Evolutionary conservation across 345 rosid species (phyloP).

Genomic region (Bruguiera gymnorhiza): DNA sequence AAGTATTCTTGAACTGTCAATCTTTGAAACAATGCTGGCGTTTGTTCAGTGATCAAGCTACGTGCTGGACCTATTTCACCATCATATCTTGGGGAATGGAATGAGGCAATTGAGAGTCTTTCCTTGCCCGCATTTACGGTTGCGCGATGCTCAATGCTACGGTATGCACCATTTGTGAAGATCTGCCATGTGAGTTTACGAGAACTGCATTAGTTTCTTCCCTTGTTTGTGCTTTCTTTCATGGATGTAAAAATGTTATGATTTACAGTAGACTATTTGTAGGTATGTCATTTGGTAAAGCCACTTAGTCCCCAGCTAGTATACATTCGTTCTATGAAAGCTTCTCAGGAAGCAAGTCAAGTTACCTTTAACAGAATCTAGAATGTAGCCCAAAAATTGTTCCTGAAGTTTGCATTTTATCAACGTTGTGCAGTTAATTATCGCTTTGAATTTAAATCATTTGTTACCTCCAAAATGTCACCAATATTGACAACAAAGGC

Average conservation of each 20-base stretch:
- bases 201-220: not conserved
- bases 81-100: slow-evolving; percentile 10
- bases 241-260: no score
- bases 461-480: slow-evolving; percentile 28
- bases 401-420: no score
- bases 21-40: slow-evolving; percentile 24
- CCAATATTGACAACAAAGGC: slow-evolving; percentile 39
- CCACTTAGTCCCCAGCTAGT: no score
- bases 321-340: no score
- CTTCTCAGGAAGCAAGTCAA: no score
- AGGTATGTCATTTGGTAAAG: no score
- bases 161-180: slow-evolving; percentile 20
- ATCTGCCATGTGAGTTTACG: slow-evolving; percentile 11
- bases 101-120: slow-evolving; percentile 32
- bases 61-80: slow-evolving; percentile 15
- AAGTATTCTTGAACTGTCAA: slow-evolving; percentile 6
- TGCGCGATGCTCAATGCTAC: slow-evolving; percentile 25
- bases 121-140: slow-evolving; percentile 13
- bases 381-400: no score
- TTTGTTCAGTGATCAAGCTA: slow-evolving; percentile 9
- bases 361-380: no score
- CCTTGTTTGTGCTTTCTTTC: not conserved
- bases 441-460: not conserved
- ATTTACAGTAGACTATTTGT: no score
- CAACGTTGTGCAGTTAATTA: no score